Base-by-base conservation (phyloP, 2,329 filamentous ascomycete species). In the Albophoma yamanashiensis region DNA sequence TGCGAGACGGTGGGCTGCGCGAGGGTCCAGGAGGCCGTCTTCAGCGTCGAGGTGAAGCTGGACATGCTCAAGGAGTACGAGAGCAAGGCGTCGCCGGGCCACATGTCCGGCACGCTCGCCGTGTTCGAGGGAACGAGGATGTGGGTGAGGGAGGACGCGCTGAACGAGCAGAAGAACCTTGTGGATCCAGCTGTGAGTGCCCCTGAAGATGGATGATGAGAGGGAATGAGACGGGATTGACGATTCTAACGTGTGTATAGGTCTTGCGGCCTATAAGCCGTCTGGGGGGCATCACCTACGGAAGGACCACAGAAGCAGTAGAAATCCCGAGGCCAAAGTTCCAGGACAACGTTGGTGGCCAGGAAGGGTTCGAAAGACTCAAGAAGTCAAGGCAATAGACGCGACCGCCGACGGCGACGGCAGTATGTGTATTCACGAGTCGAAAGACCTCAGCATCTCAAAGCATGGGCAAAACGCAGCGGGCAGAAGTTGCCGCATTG, bases 61-160 rank as follows among this genome's bases (percentile, higher is more conserved):
- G 82, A 93, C 63, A 85, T 86, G 78, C 79, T 73, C 75, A 86
- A 76, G 67, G 91, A 96, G 74, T 96, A 91, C 75, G 87, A 93
- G 72, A 90, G 87, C 71, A 80, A 81, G 58, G 79, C 79, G 0
- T 85, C 76, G 2, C 87, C 88, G 0, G 91, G 89, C 2, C 88
- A 87, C 75, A 92, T 86, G 78, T 88, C 88, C 1, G 85, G 88
- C 1, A 87, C 88, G 4, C 69, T 96, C 63, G 88, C 83, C 1
- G 82, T 96, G 40, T 79, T 97, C 15, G 91, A 97, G 75, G 93
- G 91, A 0, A 86, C 89, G 40, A 81, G 87, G 31, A 36, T 53
- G 70, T 97, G 92, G 91, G 91, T 87, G 2, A 78, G 92, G 58
- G 91, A 95, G 71, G 93, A 97, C 75, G 92, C 92, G 2, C 77